Conservation (phyloP, 2,329 filamentous ascomycete genomes). For the Verticillium nubilum region DNA sequence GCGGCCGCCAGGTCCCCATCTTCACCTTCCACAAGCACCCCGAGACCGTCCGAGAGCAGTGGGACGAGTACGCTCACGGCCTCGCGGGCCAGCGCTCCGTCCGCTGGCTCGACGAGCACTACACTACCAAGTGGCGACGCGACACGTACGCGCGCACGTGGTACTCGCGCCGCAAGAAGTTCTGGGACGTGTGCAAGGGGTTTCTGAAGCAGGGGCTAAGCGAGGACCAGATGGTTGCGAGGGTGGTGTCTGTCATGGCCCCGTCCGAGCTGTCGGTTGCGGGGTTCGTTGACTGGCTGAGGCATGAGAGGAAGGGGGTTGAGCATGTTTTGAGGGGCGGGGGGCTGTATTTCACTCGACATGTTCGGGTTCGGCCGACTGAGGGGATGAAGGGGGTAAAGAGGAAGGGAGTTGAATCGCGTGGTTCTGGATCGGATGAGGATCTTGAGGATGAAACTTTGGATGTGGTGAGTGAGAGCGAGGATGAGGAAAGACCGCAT, state of each 20-base stretch:
- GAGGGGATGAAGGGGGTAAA: not conserved
- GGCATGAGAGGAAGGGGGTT: not conserved
- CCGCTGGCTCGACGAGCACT: constrained; percentile 5
- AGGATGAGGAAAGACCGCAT: not conserved
- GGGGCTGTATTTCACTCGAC: not conserved
- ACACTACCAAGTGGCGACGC: constrained; percentile 9
- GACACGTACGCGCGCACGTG: constrained; percentile 5
- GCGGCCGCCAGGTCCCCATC: constrained; percentile 3
- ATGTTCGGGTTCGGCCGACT: not conserved
- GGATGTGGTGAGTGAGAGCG: not conserved
- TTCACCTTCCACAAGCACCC: constrained; percentile 7
- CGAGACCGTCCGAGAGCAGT: constrained; percentile 7
- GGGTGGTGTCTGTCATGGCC: not conserved
- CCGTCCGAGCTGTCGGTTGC: not conserved
- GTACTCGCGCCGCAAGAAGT: constrained; percentile 9
- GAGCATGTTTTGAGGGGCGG: not conserved
- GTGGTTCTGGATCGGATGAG: no score
- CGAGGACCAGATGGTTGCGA: constrained; percentile 4
- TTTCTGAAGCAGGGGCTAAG: constrained; percentile 2
- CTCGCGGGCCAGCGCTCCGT: constrained; percentile 5
- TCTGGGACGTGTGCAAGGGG: constrained; percentile 8
- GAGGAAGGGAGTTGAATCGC: not conserved
- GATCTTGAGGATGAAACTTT: not conserved
- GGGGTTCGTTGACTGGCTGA: constrained; percentile 1
- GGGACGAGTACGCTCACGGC: constrained; percentile 11